phyloP scores from a whole-genome alignment of 225 moss, liverwort and hornwort genomes.

The Lunularia cruciata region DNA sequence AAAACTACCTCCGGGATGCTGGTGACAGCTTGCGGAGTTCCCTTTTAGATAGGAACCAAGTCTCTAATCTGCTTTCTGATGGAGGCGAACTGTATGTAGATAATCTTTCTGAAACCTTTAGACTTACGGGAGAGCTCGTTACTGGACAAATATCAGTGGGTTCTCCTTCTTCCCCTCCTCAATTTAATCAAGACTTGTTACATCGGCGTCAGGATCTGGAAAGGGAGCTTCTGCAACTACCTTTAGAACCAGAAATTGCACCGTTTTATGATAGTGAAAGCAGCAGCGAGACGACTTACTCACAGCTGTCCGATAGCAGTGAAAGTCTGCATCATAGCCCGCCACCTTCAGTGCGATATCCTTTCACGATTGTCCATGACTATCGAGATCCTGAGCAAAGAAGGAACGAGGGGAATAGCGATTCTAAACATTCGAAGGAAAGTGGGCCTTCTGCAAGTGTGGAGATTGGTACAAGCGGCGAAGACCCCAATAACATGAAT shows the following conservation, averaged over 20 bases:
- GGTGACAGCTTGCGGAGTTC: slow-evolving; percentile 13
- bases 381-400: slow-evolving; percentile 15
- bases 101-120: slow-evolving; percentile 28
- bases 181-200: slow-evolving; percentile 77
- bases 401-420: slow-evolving; percentile 14
- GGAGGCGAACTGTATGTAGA: slow-evolving; percentile 20
- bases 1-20: slow-evolving; percentile 7
- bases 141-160: slow-evolving; percentile 43
- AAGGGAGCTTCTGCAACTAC: slow-evolving; percentile 71
- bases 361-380: slow-evolving; percentile 28
- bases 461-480: neutral
- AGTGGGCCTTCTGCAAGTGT: slow-evolving; percentile 12
- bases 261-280: slow-evolving; percentile 68
- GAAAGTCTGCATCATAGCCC: slow-evolving; percentile 51
- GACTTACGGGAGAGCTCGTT: slow-evolving; percentile 50
- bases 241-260: slow-evolving; percentile 53
- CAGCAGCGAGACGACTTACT: slow-evolving; percentile 50
- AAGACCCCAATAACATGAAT: slow-evolving; percentile 4
- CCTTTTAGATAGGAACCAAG: slow-evolving; percentile 7
- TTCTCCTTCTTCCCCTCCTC: slow-evolving; percentile 72
- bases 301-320: slow-evolving; percentile 58
- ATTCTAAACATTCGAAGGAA: slow-evolving; percentile 13
- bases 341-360: slow-evolving; percentile 24
- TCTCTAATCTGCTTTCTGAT: neutral
- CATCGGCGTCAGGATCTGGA: slow-evolving; percentile 73